Percentiles rank a stretch among this genome's conserved stretches.
Conservation (phyloP, 257 asterid species). For the Penstemon barbatus region DNA sequence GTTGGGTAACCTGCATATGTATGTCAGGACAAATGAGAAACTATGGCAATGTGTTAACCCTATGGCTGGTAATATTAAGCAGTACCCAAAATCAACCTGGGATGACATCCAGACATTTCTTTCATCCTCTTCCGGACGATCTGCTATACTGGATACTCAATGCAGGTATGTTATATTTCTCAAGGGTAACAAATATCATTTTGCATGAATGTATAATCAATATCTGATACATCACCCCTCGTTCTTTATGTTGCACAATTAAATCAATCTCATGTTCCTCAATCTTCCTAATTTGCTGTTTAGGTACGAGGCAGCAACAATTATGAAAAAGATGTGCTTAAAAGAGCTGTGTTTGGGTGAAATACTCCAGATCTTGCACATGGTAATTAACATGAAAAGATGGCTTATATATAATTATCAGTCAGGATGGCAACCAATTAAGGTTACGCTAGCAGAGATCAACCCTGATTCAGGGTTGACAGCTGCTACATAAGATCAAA, state of each 20-base stretch:
- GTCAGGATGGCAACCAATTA: slow-evolving; percentile 89
- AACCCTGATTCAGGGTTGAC: slow-evolving; percentile 68
- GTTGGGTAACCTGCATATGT: slow-evolving; percentile 60
- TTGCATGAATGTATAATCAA: background rate
- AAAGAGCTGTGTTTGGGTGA: slow-evolving; percentile 69
- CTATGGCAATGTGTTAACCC: slow-evolving; percentile 84
- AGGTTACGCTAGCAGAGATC: slow-evolving; percentile 65
- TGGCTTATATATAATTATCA: slow-evolving; percentile 61
- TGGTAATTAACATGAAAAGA: slow-evolving; percentile 69
- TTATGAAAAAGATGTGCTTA: slow-evolving; percentile 70
- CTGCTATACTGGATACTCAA: slow-evolving; percentile 61
- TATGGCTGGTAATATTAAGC: slow-evolving; percentile 53
- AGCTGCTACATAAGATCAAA: slow-evolving; percentile 55
- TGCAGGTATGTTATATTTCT: slow-evolving; percentile 60
- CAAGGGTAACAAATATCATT: background rate
- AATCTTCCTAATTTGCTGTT: slow-evolving; percentile 26
- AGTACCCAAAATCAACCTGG: slow-evolving; percentile 61
- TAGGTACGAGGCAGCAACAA: slow-evolving; percentile 93
- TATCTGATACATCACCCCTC: background rate
- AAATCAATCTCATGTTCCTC: slow-evolving; percentile 21
- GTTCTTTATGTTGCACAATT: background rate
- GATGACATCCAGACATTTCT: slow-evolving; percentile 75
- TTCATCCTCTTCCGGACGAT: slow-evolving; percentile 70
- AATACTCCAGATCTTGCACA: slow-evolving; percentile 78
- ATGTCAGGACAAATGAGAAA: slow-evolving; percentile 72